Conservation (phyloP, 805 yeast genomes). For the Jamesozyma lodderae region DNA sequence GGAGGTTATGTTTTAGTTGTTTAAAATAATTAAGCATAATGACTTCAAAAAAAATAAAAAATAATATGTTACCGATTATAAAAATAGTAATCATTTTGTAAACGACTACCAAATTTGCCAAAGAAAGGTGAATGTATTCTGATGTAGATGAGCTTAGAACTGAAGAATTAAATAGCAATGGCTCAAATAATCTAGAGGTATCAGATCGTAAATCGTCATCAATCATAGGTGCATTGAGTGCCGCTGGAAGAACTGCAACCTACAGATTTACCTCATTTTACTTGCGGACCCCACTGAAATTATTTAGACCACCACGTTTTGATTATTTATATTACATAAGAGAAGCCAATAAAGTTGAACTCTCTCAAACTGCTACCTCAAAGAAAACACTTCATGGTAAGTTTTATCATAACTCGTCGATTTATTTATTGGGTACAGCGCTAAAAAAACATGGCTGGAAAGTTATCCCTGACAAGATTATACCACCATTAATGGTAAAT, state of each 20-base stretch:
- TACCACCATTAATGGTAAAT: slow-evolving; percentile 85
- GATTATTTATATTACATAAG: slow-evolving; percentile 72
- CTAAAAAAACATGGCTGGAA: slow-evolving; percentile 74
- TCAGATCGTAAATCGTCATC: slow-evolving; percentile 9
- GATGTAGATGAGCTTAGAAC: too few relatives aligned
- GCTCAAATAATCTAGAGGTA: too few relatives aligned
- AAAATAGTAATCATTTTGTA: not conserved
- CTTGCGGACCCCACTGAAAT: slow-evolving; percentile 70
- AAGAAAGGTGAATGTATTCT: too few relatives aligned
- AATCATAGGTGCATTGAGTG: slow-evolving; percentile 71
- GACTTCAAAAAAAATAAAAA: too few relatives aligned
- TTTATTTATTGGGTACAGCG: slow-evolving; percentile 67
- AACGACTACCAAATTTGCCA: too few relatives aligned
- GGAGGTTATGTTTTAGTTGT: too few relatives aligned
- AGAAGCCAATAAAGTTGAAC: slow-evolving; percentile 33
- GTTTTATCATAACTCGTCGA: slow-evolving; percentile 59
- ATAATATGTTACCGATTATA: too few relatives aligned
- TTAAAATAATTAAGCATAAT: too few relatives aligned
- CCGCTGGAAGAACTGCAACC: slow-evolving; percentile 78
- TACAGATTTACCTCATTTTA: slow-evolving; percentile 71
- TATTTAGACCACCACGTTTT: slow-evolving; percentile 83
- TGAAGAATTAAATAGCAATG: too few relatives aligned
- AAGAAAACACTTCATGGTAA: slow-evolving; percentile 10
- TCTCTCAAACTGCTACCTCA: slow-evolving; percentile 6
- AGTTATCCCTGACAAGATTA: slow-evolving; percentile 65